Evolutionary conservation across 163 green algal genomes (phyloP), one percentile per base, ranked within the genome.

Genomic region (Prototheca cutis): DNA sequence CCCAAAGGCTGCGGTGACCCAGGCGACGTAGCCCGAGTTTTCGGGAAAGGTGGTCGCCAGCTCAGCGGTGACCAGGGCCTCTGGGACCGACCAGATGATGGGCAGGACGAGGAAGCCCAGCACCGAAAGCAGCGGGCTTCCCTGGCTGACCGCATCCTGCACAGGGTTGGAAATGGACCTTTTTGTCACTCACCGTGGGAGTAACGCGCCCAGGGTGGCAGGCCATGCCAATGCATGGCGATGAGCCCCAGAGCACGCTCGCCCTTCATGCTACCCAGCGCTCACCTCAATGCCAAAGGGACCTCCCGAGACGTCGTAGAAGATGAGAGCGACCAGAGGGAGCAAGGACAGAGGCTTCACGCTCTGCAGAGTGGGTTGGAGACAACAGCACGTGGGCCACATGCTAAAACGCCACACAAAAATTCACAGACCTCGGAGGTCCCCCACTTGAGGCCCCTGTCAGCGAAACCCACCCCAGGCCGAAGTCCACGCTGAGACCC

Each of bases 1-100:
- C 0, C 91, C 91, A 74, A 98, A 98, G 0, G 91, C 91, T 4
- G 87, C 87, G 8, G 89, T 94, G 24, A 97, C 87, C 91, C 91
- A 98, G 3, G 90, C 88, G 18, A 96, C 91, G 65, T 93, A 98
- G 32, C 91, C 90, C 40, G 78, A 85, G 73, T 97, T 94, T 63
- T 94, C 87, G 13, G 87, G 89, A 59, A 97, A 96, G 17, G 87
- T 77, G 10, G 90, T 97, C 18, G 87, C 83, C 39, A 97, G 64
- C 66, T 93, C 84, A 34, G 83, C 89, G 4, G 89, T 96, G 54
- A 97, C 82, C 53, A 98, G 76, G 10, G 91, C 91, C 70, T 98
- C 91, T 2, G 91, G 91, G 7, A 98, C 68, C 33, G 77, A 87
- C 88, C 88, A 96, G 4, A 93, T 48, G 10, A 98, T 48, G 0